Conservation (phyloP, 495 filamentous ascomycete genomes). For the Hyaloscypha hepaticicola region DNA sequence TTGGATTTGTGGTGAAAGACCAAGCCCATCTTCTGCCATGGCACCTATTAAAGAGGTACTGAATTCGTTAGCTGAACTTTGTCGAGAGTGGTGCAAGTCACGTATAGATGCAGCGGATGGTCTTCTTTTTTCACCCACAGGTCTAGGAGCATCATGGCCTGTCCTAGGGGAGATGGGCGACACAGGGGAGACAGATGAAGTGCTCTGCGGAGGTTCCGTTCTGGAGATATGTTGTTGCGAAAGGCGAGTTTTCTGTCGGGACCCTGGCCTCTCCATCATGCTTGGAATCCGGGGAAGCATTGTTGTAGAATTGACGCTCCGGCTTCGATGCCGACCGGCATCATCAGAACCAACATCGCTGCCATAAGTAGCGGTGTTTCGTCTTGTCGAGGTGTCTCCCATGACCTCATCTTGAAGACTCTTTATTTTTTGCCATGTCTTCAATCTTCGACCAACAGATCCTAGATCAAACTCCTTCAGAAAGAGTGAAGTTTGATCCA, state of each 20-base stretch:
- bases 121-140: slow-evolving; percentile 20
- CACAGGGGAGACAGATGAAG: slow-evolving; percentile 21
- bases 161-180: slow-evolving; percentile 25
- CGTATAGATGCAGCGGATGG: slow-evolving; percentile 81
- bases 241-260: slow-evolving; percentile 28
- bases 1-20: slow-evolving; percentile 29
- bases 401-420: slow-evolving; percentile 79
- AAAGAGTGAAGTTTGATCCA: slow-evolving; percentile 91
- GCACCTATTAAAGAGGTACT: slow-evolving; percentile 44
- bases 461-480: slow-evolving; percentile 95
- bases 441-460: slow-evolving; percentile 80
- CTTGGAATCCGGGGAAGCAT: slow-evolving; percentile 62
- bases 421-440: slow-evolving; percentile 95
- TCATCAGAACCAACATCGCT: slow-evolving; percentile 54
- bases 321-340: slow-evolving; percentile 35
- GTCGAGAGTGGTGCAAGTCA: slow-evolving; percentile 78
- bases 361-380: slow-evolving; percentile 48
- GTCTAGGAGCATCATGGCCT: slow-evolving; percentile 8
- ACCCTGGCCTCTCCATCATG: slow-evolving; percentile 44
- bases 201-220: slow-evolving; percentile 8
- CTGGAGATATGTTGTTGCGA: slow-evolving; percentile 23
- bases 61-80: slow-evolving; percentile 83
- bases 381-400: slow-evolving; percentile 39
- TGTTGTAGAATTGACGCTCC: slow-evolving; percentile 43
- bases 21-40: slow-evolving; percentile 26